Base-by-base conservation (phyloP, 2,329 filamentous ascomycete genomes). In the Phyllosticta citrichinensis region DNA sequence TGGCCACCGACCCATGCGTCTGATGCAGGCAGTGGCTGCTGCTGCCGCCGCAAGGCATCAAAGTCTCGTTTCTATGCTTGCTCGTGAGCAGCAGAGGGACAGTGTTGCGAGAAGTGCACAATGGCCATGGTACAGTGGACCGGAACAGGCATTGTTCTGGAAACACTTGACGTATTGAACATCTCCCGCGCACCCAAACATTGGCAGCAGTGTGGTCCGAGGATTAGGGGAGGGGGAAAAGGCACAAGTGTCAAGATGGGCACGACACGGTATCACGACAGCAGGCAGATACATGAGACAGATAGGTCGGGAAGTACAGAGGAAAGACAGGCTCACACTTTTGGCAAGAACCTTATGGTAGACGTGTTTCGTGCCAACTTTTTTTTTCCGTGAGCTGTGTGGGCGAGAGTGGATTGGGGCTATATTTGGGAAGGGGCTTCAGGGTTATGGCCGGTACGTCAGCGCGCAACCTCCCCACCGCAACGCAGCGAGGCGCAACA, bases 81-180 rank as follows among this genome's bases (percentile, higher is more conserved):
- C 27, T 40, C 9, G 12, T 35, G 30, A 40, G n/a, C 12, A 40
- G 56, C 51, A 54, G 27, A 30, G 27, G 57, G 40, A 12, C 30
- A 52, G n/a, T 17, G 30, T 19, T 58, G 17, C 27, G 51, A 58
- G 57, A 22, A 24, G 24, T 53, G 58, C 52, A 54, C 59, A 61
- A 50, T 53, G 59, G 59, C 59, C 59, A 61, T 14, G 17, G 55
- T 50, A 54, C 55, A 24, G 40, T 51, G 55, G 59, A 61, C 59
- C 59, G 40, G 54, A 30, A n/a, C 55, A 57, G 55, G 59, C 54
- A 57, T 52, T 52, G 52, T 60, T 60, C 53, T 60, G 35, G 58
- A 60, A 60, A 60, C 53, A 19, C 58, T 47, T 47, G 17, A 47
- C 52, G 52, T 52, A 56, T 52, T 56, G 58, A 60, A 60, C 40